Base-by-base conservation (phyloP, 352 stramenopile genomes). In the Lagenidium sp. region DNA sequence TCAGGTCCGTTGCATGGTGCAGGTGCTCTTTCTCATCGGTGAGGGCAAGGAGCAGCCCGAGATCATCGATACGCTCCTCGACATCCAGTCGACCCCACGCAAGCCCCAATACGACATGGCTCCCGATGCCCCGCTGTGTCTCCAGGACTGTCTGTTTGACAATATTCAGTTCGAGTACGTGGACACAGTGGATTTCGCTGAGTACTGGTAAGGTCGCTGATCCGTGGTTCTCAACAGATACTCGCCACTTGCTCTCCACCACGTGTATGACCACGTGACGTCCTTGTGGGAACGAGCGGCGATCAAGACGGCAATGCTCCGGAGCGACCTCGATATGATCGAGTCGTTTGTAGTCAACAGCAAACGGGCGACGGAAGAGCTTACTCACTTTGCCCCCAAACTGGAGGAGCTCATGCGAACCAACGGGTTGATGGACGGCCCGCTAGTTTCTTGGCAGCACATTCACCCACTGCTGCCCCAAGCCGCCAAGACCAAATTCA, bases 1-100 rank as follows among this genome's bases (percentile, higher is more conserved):
- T 74, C 97, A 99, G 68, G 97, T 99, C 53, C 89, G 97, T 28
- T 99, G 94, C 65, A 98, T 99, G 67, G 94, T 97, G 25, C 70
- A 94, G 4, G 75, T 99, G 21, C 58, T 99, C 11, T 98, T 99
- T 56, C 62, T 98, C 24, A 78, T 99, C 34, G 97, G 96, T 8
- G 71, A 82, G 12, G 75, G 85, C 24, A 72, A 83, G 20, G 97
- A 99, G 60, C 47, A 80, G n/a, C 86, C 95, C 0, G 55, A 62
- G 6, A 68, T 98, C 16, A 72, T 99, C 16, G 50, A 77, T 20
- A 55, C 80, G 26, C 68, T 99, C 21, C 66, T 99, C 15, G 85
- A 99, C 64, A 83, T 99, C n/a, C 57, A 71, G 34, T 50, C 65
- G 41, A 88, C 65, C n/a, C 82, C 82, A 6, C 75, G 82, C 38